A percentile compares a stretch with the other conserved stretches of the same genome.
phyloP scores from a whole-genome alignment of 2,329 filamentous ascomycete species.

The Penicillium sp. region DNA sequence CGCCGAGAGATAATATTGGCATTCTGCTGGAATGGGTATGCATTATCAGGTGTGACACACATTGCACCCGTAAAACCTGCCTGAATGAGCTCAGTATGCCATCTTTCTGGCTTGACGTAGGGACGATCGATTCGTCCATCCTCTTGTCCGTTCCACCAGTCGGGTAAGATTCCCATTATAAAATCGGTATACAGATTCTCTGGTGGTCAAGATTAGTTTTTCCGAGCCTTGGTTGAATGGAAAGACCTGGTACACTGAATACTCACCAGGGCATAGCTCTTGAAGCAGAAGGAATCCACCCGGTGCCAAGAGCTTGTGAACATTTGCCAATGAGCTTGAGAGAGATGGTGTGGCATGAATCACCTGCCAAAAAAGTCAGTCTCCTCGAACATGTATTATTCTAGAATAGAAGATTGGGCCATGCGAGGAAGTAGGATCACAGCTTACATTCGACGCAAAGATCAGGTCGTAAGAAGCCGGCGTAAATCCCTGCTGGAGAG shows the following conservation, averaged over 20 bases:
- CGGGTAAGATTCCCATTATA: conserved; percentile 2
- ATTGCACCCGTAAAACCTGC: conserved; percentile 4
- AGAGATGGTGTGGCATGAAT: conserved; percentile 22
- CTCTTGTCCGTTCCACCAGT: conserved; percentile 11
- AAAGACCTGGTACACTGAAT: no score
- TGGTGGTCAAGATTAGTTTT: neutral
- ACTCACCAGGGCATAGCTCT: conserved; percentile 35
- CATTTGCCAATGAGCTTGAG: conserved; percentile 20
- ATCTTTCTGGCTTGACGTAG: neutral
- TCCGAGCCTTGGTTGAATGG: neutral
- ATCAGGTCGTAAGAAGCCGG: conserved; percentile 10
- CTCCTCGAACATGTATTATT: no score
- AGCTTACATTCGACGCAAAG: conserved; percentile 18
- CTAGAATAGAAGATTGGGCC: no score
- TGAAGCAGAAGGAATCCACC: conserved; percentile 50
- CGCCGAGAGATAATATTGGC: neutral
- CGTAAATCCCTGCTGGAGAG: conserved; percentile 8
- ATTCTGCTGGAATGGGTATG: neutral
- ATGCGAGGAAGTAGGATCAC: neutral
- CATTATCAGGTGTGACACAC: neutral
- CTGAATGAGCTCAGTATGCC: conserved; percentile 1
- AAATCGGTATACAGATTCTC: conserved; percentile 5
- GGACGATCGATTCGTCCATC: neutral
- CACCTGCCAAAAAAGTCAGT: neutral
- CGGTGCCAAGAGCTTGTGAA: conserved; percentile 33